Base-by-base conservation (phyloP, 1,284 basidiomycete species). In the Tremellales sp. region DNA sequence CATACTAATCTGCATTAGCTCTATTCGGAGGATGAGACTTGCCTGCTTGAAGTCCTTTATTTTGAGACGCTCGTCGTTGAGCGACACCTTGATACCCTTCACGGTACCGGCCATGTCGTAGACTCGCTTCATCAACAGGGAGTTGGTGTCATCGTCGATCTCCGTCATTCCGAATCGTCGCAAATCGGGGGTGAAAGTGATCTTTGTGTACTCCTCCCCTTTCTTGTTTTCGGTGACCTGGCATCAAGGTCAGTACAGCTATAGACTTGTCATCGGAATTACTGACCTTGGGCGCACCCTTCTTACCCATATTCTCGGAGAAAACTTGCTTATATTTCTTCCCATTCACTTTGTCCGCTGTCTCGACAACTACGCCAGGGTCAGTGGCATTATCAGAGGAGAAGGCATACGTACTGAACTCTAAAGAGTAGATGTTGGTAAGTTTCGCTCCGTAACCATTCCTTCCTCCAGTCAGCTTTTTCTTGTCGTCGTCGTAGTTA, bases 381-480 rank as follows among this genome's bases (percentile, higher is more conserved):
- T n/a, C n/a, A n/a, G n/a, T n/a, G n/a, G n/a, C n/a, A n/a, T n/a
- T n/a, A n/a, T n/a, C n/a, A n/a, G n/a, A n/a, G 72, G 40, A 4
- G 9, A 22, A 10, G 14, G 0, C 3, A 25, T 61, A 31, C 58
- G 55, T 26, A 72, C 71, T 88, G 73, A 99, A 98, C 72, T 95
- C 87, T 56, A 81, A 85, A 3, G 95, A 98, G 76, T 98, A 98
- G 63, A 98, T 97, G 75, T 99, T 98, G 51, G 95, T 87, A 39
- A 99, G 80, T 74, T 98, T 97, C 43, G 95, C 95, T 67, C 95
- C 95, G 65, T 92, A 98, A 68, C 95, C 95, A 68, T 98, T 99
- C 65, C 95, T 83, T 73, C 95, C 95, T 75, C 95, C 95, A 1
- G 93, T 97, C 40, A 98, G 81, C 75, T 97, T 98, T 79, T 93